Conservation (phyloP, 306 rosid species). For the Lupinus albus region DNA sequence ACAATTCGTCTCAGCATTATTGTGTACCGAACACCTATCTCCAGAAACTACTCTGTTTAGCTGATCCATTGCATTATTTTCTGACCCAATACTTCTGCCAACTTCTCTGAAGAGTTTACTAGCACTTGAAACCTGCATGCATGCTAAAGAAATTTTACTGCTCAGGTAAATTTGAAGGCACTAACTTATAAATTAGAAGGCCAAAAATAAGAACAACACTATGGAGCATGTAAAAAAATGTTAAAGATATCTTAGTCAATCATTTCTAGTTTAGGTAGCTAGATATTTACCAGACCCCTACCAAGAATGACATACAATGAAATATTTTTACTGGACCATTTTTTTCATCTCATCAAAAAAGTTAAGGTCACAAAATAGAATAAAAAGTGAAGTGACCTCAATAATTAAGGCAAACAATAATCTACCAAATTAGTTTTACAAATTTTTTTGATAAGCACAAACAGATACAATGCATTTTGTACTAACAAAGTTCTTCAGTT, state of each 20-base stretch:
- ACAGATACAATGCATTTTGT: conserved; percentile 24
- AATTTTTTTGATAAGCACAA: conserved; percentile 12
- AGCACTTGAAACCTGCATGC: conserved; percentile 60
- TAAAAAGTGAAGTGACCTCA: background rate
- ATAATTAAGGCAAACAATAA: conserved; percentile 25
- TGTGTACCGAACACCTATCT: conserved; percentile 31
- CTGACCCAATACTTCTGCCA: conserved; percentile 43
- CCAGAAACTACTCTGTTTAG: conserved; percentile 41
- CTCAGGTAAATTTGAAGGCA: conserved; percentile 46
- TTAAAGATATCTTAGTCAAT: conserved; percentile 19
- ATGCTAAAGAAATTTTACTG: conserved; percentile 65
- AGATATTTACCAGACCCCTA: conserved; percentile 21
- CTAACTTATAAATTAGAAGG: conserved; percentile 17
- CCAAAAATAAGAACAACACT: conserved; percentile 33
- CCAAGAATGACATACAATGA: conserved; percentile 20
- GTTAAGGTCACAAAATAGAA: background rate
- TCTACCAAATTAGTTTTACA: conserved; percentile 16
- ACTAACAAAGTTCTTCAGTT: conserved; percentile 40
- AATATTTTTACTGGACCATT: conserved; percentile 22
- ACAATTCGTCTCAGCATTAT: conserved; percentile 40
- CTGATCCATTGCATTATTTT: conserved; percentile 43
- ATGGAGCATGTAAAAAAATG: conserved; percentile 25
- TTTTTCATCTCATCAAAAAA: conserved; percentile 10
- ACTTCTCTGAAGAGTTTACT: conserved; percentile 50
- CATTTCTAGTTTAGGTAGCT: conserved; percentile 23